Percentiles rank a stretch among this genome's conserved stretches.
These are phyloP conservation scores for Monascus ruber DNA, from an alignment of 2,329 filamentous ascomycete genomes.

Conservation along the genomic window DNA sequence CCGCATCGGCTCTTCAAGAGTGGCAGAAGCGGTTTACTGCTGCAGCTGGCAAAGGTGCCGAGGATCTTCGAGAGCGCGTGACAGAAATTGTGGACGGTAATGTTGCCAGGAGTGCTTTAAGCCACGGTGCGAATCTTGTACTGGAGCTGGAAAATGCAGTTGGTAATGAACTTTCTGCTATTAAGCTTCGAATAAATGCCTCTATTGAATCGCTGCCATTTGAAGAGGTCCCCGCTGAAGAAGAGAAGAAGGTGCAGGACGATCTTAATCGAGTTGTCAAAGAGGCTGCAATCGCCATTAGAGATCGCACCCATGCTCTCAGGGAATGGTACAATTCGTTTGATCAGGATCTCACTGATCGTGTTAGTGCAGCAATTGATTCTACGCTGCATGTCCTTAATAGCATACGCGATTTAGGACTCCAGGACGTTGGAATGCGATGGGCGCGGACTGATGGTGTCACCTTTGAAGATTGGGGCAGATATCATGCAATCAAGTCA, in stretches of 20 bases:
- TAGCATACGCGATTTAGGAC: constrained; percentile 67
- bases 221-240: constrained; percentile 39
- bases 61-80: constrained; percentile 52
- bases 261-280: constrained; percentile 49
- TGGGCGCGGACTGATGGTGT: constrained; percentile 96
- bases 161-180: constrained; percentile 49
- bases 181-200: constrained; percentile 57
- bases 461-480: constrained; percentile 94
- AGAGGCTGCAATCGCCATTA: constrained; percentile 59
- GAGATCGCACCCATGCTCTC: constrained; percentile 64
- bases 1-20: constrained; percentile 64
- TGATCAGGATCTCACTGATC: constrained; percentile 55
- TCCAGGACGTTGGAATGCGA: constrained; percentile 81
- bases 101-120: constrained; percentile 51
- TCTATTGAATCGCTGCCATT: constrained; percentile 46
- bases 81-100: constrained; percentile 61
- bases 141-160: constrained; percentile 57
- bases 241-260: constrained; percentile 42
- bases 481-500: constrained; percentile 78
- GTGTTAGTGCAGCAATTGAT: constrained; percentile 62
- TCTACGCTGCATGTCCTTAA: constrained; percentile 75
- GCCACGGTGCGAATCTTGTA: constrained; percentile 41
- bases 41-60: constrained; percentile 73
- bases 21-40: constrained; percentile 86
- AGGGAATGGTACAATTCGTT: constrained; percentile 66